Conservation (phyloP, 2,329 filamentous ascomycete genomes). For the Verticillium isaacii region DNA sequence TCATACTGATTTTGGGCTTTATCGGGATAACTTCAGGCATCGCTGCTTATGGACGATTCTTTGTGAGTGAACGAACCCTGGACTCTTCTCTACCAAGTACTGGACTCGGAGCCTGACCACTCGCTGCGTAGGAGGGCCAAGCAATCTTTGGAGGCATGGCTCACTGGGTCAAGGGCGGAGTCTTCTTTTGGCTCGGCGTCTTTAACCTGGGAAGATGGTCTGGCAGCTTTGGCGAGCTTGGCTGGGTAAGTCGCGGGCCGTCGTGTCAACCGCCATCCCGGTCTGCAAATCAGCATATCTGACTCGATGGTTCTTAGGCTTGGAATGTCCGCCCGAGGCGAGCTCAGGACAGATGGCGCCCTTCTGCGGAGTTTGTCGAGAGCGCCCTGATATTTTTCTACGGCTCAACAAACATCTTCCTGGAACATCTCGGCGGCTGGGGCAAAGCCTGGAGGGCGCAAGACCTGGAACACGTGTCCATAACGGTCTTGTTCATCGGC, state of each 20-base stretch:
- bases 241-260: slow-evolving; percentile 56
- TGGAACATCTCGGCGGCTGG: slow-evolving; percentile 78
- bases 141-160: slow-evolving; percentile 80
- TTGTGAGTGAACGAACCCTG: slow-evolving; percentile 52
- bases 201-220: slow-evolving; percentile 85
- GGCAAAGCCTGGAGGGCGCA: slow-evolving; percentile 68
- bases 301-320: slow-evolving; percentile 39
- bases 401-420: slow-evolving; percentile 82
- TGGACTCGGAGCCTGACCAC: neutral
- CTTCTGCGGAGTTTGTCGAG: slow-evolving; percentile 84
- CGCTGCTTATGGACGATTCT: slow-evolving; percentile 76
- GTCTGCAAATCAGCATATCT: slow-evolving; percentile 10
- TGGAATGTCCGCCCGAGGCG: slow-evolving; percentile 77
- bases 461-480: slow-evolving; percentile 88
- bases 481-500: slow-evolving; percentile 89
- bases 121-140: slow-evolving; percentile 50
- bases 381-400: slow-evolving; percentile 88
- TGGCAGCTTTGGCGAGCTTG: slow-evolving; percentile 82
- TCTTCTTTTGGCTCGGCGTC: slow-evolving; percentile 92
- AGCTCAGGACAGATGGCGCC: slow-evolving; percentile 58
- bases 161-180: slow-evolving; percentile 89
- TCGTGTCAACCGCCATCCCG: neutral
- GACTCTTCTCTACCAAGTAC: neutral
- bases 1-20: slow-evolving; percentile 75
- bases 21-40: slow-evolving; percentile 67